phyloP scores from a whole-genome alignment of 2,329 filamentous ascomycete genomes.

The Phoma herbarum region DNA sequence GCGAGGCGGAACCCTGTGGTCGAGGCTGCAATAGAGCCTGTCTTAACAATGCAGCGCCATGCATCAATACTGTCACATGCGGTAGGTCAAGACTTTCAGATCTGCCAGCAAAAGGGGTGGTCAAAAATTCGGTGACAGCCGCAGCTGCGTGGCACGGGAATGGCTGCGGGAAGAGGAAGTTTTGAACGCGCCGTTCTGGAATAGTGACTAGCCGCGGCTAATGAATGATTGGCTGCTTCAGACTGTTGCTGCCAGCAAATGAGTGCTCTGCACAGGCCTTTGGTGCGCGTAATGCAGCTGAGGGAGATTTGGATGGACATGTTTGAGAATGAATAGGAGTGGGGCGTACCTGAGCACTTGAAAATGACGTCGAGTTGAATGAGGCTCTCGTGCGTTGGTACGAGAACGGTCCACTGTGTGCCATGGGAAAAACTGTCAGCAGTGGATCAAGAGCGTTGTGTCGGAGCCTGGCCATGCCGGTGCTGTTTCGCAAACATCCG shows the following conservation, averaged over 20 bases:
- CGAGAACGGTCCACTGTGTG: slow-evolving; percentile 12
- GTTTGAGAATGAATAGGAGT: slow-evolving; percentile 18
- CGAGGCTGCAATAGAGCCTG: slow-evolving; percentile 10
- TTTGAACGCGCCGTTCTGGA: slow-evolving; percentile 8
- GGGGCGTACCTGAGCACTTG: slow-evolving; percentile 16
- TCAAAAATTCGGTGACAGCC: slow-evolving; percentile 8
- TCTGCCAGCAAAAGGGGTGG: slow-evolving; percentile 9
- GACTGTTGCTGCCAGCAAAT: slow-evolving; percentile 11
- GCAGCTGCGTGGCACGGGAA: slow-evolving; percentile 19
- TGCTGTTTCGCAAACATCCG: slow-evolving; percentile 1
- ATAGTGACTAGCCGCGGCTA: slow-evolving; percentile 14
- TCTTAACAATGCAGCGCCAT: slow-evolving; percentile 11
- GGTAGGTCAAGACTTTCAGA: slow-evolving; percentile 6
- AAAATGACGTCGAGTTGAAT: slow-evolving; percentile 13
- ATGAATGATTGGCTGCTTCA: slow-evolving; percentile 14
- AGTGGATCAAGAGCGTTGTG: slow-evolving; percentile 11
- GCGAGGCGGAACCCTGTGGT: slow-evolving; percentile 21
- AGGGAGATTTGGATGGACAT: slow-evolving; percentile 20
- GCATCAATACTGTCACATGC: slow-evolving; percentile 4
- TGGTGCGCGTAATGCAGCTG: slow-evolving; percentile 18
- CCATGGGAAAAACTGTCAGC: slow-evolving; percentile 19
- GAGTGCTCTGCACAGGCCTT: slow-evolving; percentile 8
- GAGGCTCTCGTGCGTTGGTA: slow-evolving; percentile 4
- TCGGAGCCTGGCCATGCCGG: slow-evolving; percentile 4
- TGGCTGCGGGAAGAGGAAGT: slow-evolving; percentile 11